A percentile compares a stretch with the other conserved stretches of the same genome.
These are phyloP conservation scores for Guadua angustifolia DNA, from an alignment of 176 grass and related monocot species.

Conservation along the genomic window DNA sequence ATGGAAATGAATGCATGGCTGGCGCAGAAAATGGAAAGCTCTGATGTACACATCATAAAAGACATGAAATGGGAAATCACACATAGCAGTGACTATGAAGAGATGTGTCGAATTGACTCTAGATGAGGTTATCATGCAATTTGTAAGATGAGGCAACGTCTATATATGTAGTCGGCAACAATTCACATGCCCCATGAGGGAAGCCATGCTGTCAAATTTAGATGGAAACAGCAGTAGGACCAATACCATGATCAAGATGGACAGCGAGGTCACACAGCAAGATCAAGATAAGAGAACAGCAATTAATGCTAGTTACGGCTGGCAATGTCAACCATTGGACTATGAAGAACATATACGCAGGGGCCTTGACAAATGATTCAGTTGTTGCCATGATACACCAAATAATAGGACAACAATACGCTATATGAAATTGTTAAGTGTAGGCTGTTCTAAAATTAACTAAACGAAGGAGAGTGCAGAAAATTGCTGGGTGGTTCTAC, in stretches of 20 bases:
- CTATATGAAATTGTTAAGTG: neutral
- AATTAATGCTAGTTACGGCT: neutral
- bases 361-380: neutral
- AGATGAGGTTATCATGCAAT: neutral
- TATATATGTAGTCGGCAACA: neutral
- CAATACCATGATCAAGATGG: slow-evolving; percentile 16
- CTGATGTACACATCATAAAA: neutral
- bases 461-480: neutral
- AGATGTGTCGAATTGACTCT: neutral
- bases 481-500: neutral
- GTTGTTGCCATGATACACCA: neutral
- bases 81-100: neutral
- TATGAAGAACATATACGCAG: neutral
- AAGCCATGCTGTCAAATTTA: neutral
- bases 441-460: neutral
- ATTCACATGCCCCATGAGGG: neutral
- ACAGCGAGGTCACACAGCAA: neutral
- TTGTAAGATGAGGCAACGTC: neutral
- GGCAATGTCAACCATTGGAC: neutral
- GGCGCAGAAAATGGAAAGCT: neutral
- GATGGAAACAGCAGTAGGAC: neutral
- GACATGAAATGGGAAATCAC: neutral
- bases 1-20: neutral
- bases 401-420: neutral
- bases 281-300: neutral